A percentile compares a stretch with the other conserved stretches of the same genome.
These are phyloP conservation scores for Ustulina deusta DNA, from an alignment of 2,329 filamentous ascomycete species.

Conservation along the genomic window DNA sequence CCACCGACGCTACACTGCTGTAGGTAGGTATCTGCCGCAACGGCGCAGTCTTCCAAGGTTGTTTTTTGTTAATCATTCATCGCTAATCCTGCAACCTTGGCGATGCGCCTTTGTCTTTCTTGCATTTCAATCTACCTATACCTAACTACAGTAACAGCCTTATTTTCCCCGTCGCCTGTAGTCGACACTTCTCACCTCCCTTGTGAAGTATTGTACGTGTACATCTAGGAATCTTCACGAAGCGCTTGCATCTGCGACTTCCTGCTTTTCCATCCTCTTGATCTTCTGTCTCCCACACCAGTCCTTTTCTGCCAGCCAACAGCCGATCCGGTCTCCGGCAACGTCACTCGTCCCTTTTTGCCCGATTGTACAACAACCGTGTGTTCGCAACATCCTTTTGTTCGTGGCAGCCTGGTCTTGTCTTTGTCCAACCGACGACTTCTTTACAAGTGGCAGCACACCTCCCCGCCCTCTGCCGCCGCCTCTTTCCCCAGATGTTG, in stretches of 20 bases:
- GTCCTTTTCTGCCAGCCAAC: background rate
- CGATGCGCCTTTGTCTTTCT: conserved; percentile 27
- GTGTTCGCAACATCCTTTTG: conserved; percentile 12
- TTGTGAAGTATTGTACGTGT: background rate
- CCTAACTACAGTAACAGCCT: background rate
- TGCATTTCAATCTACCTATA: conserved; percentile 23
- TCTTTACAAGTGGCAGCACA: conserved; percentile 15
- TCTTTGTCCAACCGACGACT: conserved; percentile 29
- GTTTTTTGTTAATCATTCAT: too few species aligned
- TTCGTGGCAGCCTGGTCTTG: background rate
- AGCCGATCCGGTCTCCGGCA: conserved; percentile 1
- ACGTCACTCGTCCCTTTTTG: conserved; percentile 9
- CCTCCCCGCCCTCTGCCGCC: conserved; percentile 2
- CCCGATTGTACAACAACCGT: conserved; percentile 9
- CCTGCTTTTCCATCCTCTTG: background rate
- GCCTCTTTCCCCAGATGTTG: conserved; percentile 18
- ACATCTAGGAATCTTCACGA: background rate
- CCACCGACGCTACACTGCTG: background rate
- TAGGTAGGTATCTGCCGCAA: conserved; percentile 17
- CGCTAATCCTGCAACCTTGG: conserved; percentile 27
- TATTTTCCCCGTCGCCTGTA: background rate
- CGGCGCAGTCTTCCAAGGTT: too few species aligned
- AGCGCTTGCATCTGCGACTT: background rate
- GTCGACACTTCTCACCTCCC: background rate
- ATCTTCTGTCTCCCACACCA: background rate